Evolutionary conservation across 83 land plant genomes (phyloP), one percentile per base, ranked within the genome.

Genomic region (Picea abies): DNA sequence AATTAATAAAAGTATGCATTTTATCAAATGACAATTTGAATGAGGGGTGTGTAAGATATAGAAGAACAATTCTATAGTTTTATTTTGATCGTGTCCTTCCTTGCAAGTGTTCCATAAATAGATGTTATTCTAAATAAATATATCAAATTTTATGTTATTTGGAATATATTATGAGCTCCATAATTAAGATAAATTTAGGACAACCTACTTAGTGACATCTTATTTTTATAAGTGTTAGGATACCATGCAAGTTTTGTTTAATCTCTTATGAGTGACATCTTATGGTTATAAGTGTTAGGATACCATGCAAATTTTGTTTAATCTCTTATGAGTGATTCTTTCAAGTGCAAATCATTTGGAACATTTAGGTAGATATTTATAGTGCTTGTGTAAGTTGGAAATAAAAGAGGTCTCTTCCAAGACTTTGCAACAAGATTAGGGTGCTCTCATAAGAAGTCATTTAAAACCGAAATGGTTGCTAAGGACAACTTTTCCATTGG

Each of bases 291-390:
- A 0, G 83, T 29, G 60, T 62, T 79, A 47, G 89, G 89, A 80
- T 82, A 81, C 92, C 92, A 90, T 11, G 86, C 83, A 80, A 90
- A 87, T 8, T 87, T 32, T 2, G 89, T 70, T 5, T 10, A 81
- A n/a, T 61, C 37, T 8, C 41, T 60, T 65, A 22, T 65, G 78
- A 87, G 84, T 14, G 84, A 35, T 26, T 85, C 84, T 81, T 90
- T 90, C 65, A 90, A 64, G 20, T 76, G 79, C 4, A 90, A 83
- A 70, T 90, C 92, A 80, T 90, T 88, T 71, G 84, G 88, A 39
- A 83, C 60, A 14, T 56, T 4, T n/a, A 90, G 25, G 39, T 35
- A 2, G 35, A 90, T 67, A 39, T 70, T 81, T 63, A 63, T 73
- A 32, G 64, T 17, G 25, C 79, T 79, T 11, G 78, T 81, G 23